These are phyloP conservation scores for Hypocreales sp. DNA, from an alignment of 2,329 filamentous ascomycete species.

Conservation along the genomic window DNA sequence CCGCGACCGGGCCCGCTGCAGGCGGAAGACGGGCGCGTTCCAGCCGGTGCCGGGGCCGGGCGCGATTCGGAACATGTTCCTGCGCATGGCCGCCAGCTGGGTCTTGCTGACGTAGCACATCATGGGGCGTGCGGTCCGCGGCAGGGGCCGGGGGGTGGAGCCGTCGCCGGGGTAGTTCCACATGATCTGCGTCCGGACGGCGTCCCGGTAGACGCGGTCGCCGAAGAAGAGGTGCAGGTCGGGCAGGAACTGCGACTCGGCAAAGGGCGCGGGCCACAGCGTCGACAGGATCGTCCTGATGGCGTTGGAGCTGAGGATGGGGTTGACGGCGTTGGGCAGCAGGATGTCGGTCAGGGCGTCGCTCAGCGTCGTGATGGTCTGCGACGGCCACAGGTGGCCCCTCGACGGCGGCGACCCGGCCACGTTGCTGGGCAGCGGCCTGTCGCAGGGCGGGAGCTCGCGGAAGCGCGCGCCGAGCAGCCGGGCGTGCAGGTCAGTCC, in stretches of 20 bases:
- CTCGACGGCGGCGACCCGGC: constrained; percentile 19
- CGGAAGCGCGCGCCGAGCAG: constrained; percentile 32
- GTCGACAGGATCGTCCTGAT: constrained; percentile 27
- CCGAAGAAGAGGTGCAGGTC: constrained; percentile 37
- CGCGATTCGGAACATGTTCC: constrained; percentile 29
- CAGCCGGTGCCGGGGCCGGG: constrained; percentile 20
- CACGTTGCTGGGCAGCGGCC: constrained; percentile 20
- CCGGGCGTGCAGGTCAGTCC: constrained; percentile 35
- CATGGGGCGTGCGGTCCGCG: no score
- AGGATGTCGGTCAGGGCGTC: constrained; percentile 28
- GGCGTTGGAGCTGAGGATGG: constrained; percentile 21
- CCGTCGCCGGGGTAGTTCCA: constrained; percentile 25
- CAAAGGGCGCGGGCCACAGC: constrained; percentile 25
- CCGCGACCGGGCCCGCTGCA: constrained; percentile 31
- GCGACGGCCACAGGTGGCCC: constrained; percentile 22
- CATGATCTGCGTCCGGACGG: constrained; percentile 31
- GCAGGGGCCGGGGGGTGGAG: constrained; percentile 8
- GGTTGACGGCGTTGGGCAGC: constrained; percentile 14
- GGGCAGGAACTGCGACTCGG: constrained; percentile 12
- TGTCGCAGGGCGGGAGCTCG: constrained; percentile 23
- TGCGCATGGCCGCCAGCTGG: constrained; percentile 28
- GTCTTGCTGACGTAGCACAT: constrained; percentile 31
- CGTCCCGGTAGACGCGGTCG: constrained; percentile 24
- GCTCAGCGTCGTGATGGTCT: constrained; percentile 25
- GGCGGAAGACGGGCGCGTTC: constrained; percentile 31